A percentile compares a stretch with the other conserved stretches of the same genome.
These are phyloP conservation scores for Trichoderma erinaceum DNA, from an alignment of 495 filamentous ascomycete genomes.

Conservation along the genomic window DNA sequence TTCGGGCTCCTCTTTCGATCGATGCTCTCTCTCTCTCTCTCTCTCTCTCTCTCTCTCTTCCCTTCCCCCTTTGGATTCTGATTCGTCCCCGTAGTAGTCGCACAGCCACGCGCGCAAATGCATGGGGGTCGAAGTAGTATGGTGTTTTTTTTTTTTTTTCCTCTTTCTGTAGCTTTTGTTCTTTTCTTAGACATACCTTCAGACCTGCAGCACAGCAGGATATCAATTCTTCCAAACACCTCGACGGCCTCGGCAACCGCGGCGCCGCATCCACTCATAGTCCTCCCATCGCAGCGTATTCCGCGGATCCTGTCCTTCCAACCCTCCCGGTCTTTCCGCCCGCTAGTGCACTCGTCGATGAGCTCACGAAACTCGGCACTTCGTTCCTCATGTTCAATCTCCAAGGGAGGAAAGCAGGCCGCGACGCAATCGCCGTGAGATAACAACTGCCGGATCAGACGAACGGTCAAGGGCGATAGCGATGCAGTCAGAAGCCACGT, in stretches of 20 bases:
- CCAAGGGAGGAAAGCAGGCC: conserved; percentile 64
- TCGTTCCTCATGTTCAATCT: conserved; percentile 56
- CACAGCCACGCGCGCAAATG: too few species aligned
- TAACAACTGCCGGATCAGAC: conserved; percentile 66
- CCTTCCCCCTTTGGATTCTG: too few species aligned
- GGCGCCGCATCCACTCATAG: conserved; percentile 62
- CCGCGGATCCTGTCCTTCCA: conserved; percentile 53
- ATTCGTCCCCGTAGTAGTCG: too few species aligned
- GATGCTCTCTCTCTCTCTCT: neutral
- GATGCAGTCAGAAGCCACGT: conserved; percentile 89
- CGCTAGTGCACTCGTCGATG: conserved; percentile 53
- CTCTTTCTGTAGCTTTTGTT: neutral
- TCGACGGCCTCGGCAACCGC: conserved; percentile 80
- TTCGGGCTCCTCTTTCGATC: neutral
- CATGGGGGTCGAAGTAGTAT: neutral
- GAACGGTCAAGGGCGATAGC: conserved; percentile 68
- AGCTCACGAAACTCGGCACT: conserved; percentile 50
- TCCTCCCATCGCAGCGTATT: conserved; percentile 50
- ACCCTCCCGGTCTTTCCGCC: conserved; percentile 47
- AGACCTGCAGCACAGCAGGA: conserved; percentile 79
- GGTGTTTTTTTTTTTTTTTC: neutral
- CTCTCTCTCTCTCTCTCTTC: too few species aligned
- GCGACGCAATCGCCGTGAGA: conserved; percentile 82
- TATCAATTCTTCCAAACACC: conserved; percentile 80
- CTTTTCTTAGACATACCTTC: conserved; percentile 51